Conservation (phyloP, 2,329 filamentous ascomycete species). For the Ophiostoma sp. region DNA sequence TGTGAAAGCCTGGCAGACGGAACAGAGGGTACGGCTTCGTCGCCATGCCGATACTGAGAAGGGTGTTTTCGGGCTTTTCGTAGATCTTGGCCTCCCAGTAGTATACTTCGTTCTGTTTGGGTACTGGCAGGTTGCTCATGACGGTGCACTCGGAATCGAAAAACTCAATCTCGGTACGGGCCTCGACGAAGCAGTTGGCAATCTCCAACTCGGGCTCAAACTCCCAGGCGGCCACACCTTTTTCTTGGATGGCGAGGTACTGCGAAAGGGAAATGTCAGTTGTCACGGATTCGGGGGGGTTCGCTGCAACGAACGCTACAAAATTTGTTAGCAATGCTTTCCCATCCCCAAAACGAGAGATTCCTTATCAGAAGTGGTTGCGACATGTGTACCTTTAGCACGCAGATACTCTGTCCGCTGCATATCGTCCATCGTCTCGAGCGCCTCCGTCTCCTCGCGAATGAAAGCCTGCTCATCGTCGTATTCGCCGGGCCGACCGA, state of each 20-base stretch:
- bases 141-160: conserved; percentile 98
- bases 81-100: conserved; percentile 99
- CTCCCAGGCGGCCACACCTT: conserved; percentile 99
- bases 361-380: neutral
- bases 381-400: conserved; percentile 73
- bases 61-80: conserved; percentile 87
- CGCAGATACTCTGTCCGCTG: conserved; percentile 85
- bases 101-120: conserved; percentile 98
- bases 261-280: conserved; percentile 98
- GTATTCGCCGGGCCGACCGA: conserved; percentile 91
- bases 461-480: conserved; percentile 96
- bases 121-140: conserved; percentile 92
- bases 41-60: conserved; percentile 88
- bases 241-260: conserved; percentile 97
- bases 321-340: neutral
- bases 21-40: conserved; percentile 98
- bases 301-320: conserved; percentile 86
- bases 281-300: conserved; percentile 90
- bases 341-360: neutral
- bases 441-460: conserved; percentile 89
- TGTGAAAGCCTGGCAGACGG: conserved; percentile 88
- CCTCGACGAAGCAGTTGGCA: conserved; percentile 98
- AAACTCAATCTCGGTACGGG: conserved; percentile 94
- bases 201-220: conserved; percentile 99
- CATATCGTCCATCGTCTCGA: conserved; percentile 95